These are phyloP conservation scores for Eremochloa ophiuroides DNA, from an alignment of 176 grass and related monocot species.

Conservation along the genomic window DNA sequence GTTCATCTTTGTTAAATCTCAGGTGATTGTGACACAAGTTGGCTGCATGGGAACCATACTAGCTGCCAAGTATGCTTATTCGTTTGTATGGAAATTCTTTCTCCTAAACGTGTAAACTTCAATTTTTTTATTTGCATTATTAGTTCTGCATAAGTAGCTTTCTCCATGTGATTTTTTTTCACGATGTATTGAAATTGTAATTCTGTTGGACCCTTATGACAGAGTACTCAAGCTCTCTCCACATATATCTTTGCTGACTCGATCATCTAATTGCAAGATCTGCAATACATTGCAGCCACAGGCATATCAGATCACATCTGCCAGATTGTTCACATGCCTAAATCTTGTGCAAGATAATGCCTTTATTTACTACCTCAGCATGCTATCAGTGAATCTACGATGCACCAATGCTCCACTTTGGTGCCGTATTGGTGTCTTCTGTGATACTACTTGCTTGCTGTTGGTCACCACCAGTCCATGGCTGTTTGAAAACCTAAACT, in stretches of 20 bases:
- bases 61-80: conserved; percentile 56
- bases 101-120: background rate
- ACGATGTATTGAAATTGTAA: background rate
- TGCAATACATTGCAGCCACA: background rate
- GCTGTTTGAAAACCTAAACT: too few species aligned
- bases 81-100: background rate
- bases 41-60: conserved; percentile 90
- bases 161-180: background rate
- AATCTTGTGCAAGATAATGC: background rate
- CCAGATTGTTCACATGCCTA: background rate
- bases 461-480: too few species aligned
- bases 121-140: conserved; percentile 4
- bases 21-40: conserved; percentile 94
- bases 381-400: background rate
- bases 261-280: background rate
- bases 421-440: too few species aligned
- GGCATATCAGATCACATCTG: background rate
- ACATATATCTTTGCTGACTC: background rate
- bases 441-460: too few species aligned
- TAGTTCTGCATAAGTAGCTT: background rate
- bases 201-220: background rate
- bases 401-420: too few species aligned
- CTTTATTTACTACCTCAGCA: background rate
- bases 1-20: conserved; percentile 16
- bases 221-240: background rate